phyloP scores from a whole-genome alignment of 306 rosid species.

The cucumber (Cucumis sativus) region DNA sequence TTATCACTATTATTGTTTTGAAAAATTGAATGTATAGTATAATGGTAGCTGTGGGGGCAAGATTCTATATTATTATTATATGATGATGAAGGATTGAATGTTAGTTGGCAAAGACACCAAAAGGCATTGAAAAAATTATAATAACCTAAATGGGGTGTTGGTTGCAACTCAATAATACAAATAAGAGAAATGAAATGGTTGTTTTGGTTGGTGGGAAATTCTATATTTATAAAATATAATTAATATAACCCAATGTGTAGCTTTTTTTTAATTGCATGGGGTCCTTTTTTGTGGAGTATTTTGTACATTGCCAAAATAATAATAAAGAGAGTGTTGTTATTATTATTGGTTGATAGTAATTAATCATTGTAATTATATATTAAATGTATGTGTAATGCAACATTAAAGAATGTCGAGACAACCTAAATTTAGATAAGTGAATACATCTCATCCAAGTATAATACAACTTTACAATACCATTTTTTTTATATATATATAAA shows the following conservation, averaged over 20 bases:
- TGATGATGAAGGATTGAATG: too few relatives aligned
- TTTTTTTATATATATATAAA: too few relatives aligned
- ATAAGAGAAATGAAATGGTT: neutral
- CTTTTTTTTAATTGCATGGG: neutral
- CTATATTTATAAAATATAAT: neutral
- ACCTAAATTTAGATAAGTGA: neutral
- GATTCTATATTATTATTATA: too few relatives aligned
- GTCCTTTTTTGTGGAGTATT: neutral
- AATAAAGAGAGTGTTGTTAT: neutral
- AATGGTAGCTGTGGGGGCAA: neutral
- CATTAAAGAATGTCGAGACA: neutral
- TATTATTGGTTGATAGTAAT: neutral
- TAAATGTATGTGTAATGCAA: neutral
- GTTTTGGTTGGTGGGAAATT: neutral
- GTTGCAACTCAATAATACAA: neutral
- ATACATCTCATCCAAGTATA: neutral
- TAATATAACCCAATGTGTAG: neutral
- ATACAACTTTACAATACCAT: too few relatives aligned
- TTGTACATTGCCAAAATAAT: neutral
- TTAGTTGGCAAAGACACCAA: neutral
- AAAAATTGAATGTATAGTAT: too few relatives aligned
- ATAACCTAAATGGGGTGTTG: neutral
- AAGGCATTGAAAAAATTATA: too few relatives aligned
- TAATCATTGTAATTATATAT: neutral
- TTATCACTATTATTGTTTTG: too few relatives aligned